Base-by-base conservation (phyloP, 306 rosid genomes). In the Clitoria ternatea region DNA sequence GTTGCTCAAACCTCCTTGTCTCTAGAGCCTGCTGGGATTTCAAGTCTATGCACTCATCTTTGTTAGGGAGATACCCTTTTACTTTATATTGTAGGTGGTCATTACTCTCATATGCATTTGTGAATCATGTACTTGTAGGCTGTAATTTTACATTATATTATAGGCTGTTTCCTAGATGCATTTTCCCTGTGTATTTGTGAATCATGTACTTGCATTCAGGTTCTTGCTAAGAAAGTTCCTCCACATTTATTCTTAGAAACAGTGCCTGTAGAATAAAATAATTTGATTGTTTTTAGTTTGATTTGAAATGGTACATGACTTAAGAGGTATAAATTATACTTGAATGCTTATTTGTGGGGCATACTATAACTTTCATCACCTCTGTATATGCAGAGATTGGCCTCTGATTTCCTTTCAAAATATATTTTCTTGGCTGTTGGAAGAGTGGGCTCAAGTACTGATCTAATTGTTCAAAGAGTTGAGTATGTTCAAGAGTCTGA, bases 361-460 rank as follows among this genome's bases (percentile, higher is more conserved):
- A 10, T 29, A 7, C 14, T 40, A 5, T 32, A 15, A 22, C 59
- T 39, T 6, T 15, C 23, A 73, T 24, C 10, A 17, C n/a, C 22
- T 36, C 1, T 32, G 18, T 83, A 32, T 23, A 15, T 80, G 88
- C 89, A 90, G 96, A 88, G 91, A 82, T 60, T 90, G 76, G 96
- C 96, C 12, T 78, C 93, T 2, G 96, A 90, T 84, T 90, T 90
- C 76, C 96, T 90, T 57, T 62, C 93, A 68, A 70, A 49, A 37
- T 90, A 90, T 60, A 79, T 90, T 56, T 90, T 90, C 69, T 69
- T 90, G 62, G 91, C 96, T 78, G 96, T 90, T 65, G 96, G 96
- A 85, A 87, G 96, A 74, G 96, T 90, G 72, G 96, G 96, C 26
- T 90, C 96, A 32, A 90, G 96, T 76, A 90, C 96, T 33, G 93